These are phyloP conservation scores for Fusarium compactum DNA, from an alignment of 2,329 filamentous ascomycete species.

Conservation along the genomic window DNA sequence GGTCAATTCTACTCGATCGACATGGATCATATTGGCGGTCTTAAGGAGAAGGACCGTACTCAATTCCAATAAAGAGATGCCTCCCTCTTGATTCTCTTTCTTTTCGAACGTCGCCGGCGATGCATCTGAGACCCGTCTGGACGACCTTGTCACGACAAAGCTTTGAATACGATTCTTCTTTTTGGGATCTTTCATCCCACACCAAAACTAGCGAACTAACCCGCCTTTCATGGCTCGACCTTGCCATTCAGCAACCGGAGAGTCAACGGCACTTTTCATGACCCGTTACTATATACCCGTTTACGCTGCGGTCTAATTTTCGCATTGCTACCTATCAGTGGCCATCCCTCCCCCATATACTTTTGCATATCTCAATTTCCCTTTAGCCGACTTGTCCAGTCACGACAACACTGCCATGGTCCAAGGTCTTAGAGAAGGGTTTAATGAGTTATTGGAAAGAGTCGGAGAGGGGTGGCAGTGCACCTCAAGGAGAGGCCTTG, in stretches of 20 bases:
- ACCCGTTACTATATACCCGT: slow-evolving; percentile 50
- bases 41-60: slow-evolving; percentile 84
- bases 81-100: slow-evolving; percentile 28
- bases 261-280: slow-evolving; percentile 42
- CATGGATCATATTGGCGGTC: slow-evolving; percentile 91
- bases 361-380: slow-evolving; percentile 25
- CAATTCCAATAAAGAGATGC: slow-evolving; percentile 52
- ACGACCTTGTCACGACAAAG: slow-evolving; percentile 44
- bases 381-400: slow-evolving; percentile 25
- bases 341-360: slow-evolving; percentile 33
- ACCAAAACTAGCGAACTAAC: slow-evolving; percentile 41
- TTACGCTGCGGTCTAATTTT: slow-evolving; percentile 49
- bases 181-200: slow-evolving; percentile 19
- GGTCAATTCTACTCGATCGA: slow-evolving; percentile 92
- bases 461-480: slow-evolving; percentile 30
- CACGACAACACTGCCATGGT: slow-evolving; percentile 37
- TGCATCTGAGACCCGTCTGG: slow-evolving; percentile 45
- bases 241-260: slow-evolving; percentile 37
- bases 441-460: slow-evolving; percentile 20
- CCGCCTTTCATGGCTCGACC: slow-evolving; percentile 37
- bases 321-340: slow-evolving; percentile 46
- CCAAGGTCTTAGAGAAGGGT: slow-evolving; percentile 37
- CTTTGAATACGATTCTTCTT: slow-evolving; percentile 36
- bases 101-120: slow-evolving; percentile 43
- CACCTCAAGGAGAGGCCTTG: slow-evolving; percentile 42